Base-by-base conservation (phyloP, 257 asterid species). In the Petunia axillaris region DNA sequence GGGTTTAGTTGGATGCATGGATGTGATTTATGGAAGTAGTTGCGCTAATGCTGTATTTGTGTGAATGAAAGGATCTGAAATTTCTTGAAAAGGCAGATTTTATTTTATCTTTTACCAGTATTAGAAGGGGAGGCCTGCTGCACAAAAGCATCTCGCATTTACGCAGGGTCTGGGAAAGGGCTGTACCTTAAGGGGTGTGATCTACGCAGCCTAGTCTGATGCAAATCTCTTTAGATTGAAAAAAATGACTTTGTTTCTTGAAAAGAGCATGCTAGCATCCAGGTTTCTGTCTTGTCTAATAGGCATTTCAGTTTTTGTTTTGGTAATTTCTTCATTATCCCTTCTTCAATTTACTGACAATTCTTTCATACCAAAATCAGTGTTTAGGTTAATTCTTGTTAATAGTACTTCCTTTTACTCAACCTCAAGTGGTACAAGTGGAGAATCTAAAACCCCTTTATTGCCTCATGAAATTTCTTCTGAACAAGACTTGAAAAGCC, bases 231-330 rank as follows among this genome's bases (percentile, higher is more conserved):
- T 66, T 66, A 66, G 75, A 3, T 66, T 66, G 25, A 25, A 40
- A 9, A 66, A 66, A 25, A 90, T 90, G 95, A 81, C 81, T 81
- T 74, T 76, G 76, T 77, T 87, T 74, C 77, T 85, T 0, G 98
- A 88, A 73, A 94, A 86, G 88, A 87, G 81, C 55, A 83, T 86
- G 75, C 62, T 87, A 14, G 89, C 97, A 41, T 88, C 90, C 50
- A 89, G 89, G 90, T 88, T 89, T 67, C 82, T 89, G 68, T 87
- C 93, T 77, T 94, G 88, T 84, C 79, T 94, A 1, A 83, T 91
- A 35, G 90, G 87, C 11, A 77, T 90, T 79, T 88, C 92, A 1
- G 76, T 88, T 80, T 81, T 88, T 59, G 87, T 93, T 64, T 79
- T 94, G 70, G 81, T 89, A 36, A 71, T 90, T 66, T 91, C 95